phyloP scores from a whole-genome alignment of 1,284 basidiomycete genomes.

The Malassezia furfur region DNA sequence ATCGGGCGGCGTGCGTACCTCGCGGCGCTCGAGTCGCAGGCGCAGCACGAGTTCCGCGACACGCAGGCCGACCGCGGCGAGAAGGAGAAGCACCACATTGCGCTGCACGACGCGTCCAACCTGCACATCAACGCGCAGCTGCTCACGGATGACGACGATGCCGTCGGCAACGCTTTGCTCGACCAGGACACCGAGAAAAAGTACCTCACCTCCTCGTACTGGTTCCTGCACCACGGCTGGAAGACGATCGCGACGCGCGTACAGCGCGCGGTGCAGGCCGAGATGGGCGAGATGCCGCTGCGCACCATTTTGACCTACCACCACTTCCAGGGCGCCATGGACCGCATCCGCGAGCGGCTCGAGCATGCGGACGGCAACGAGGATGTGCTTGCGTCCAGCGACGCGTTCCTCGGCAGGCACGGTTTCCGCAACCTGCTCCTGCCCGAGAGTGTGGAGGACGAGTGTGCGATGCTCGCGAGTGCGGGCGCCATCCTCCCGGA shows the following conservation, averaged over 20 bases:
- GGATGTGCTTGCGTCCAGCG: background rate
- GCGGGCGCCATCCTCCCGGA: conserved; percentile 32
- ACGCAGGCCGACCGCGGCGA: background rate
- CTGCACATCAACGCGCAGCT: background rate
- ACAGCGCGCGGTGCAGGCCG: conserved; percentile 55
- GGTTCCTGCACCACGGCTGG: conserved; percentile 82
- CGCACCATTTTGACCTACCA: conserved; percentile 61
- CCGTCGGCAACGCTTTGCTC: conserved; percentile 12
- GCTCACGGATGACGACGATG: background rate
- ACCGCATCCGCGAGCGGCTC: conserved; percentile 62
- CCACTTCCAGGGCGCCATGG: conserved; percentile 62
- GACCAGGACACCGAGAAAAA: conserved; percentile 60
- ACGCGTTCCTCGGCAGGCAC: background rate
- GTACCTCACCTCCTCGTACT: conserved; percentile 79
- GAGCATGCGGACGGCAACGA: conserved; percentile 17
- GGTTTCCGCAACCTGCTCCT: conserved; percentile 47
- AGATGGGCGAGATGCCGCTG: conserved; percentile 54
- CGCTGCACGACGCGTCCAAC: conserved; percentile 4
- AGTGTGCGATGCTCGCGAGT: conserved; percentile 30
- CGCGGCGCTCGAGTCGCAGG: conserved; percentile 57
- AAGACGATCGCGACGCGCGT: conserved; percentile 67
- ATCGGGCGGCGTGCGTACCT: conserved; percentile 75
- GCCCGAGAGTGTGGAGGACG: conserved; percentile 28
- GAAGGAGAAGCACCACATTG: conserved; percentile 13
- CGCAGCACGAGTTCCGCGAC: conserved; percentile 11